Percentiles rank a stretch among this genome's conserved stretches.
phyloP scores from a whole-genome alignment of 352 stramenopile genomes.

The Globisporangium lucens region DNA sequence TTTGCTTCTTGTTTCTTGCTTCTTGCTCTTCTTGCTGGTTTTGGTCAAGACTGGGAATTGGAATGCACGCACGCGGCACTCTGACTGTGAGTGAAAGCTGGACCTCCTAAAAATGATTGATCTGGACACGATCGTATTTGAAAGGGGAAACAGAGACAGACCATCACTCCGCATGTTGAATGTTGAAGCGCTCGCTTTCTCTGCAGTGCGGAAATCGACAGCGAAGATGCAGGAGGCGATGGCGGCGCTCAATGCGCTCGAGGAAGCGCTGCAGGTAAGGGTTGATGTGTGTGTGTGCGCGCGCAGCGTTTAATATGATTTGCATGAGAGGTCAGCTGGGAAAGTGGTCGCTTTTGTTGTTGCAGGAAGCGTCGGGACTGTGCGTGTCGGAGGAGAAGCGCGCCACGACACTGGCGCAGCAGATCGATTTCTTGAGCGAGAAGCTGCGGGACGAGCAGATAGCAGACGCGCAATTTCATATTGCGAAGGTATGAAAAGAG shows the following conservation, averaged over 20 bases:
- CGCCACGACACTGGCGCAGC: constrained; percentile 2
- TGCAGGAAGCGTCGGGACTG: constrained; percentile 13
- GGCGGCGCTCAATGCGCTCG: constrained; percentile 26
- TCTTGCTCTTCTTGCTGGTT: background rate
- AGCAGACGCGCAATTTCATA: background rate
- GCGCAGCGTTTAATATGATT: background rate
- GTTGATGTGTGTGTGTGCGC: background rate
- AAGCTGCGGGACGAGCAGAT: constrained; percentile 11
- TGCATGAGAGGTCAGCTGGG: background rate
- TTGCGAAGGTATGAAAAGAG: background rate
- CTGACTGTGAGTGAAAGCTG: constrained; percentile 5
- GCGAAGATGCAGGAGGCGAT: constrained; percentile 24
- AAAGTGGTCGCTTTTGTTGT: background rate
- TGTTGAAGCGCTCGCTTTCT: constrained; percentile 24
- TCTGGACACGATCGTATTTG: constrained; percentile 9
- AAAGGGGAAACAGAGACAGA: constrained; percentile 19
- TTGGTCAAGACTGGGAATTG: background rate
- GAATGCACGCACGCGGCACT: background rate
- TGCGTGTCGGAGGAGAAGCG: constrained; percentile 15
- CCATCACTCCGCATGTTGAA: constrained; percentile 19
- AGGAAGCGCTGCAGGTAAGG: constrained; percentile 28
- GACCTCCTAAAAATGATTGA: constrained; percentile 15
- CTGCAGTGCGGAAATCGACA: constrained; percentile 2
- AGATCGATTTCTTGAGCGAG: constrained; percentile 16
- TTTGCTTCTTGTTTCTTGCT: too few relatives aligned